These are phyloP conservation scores for Silene uniflora DNA, from an alignment of 148 eudicot species.

Conservation along the genomic window DNA sequence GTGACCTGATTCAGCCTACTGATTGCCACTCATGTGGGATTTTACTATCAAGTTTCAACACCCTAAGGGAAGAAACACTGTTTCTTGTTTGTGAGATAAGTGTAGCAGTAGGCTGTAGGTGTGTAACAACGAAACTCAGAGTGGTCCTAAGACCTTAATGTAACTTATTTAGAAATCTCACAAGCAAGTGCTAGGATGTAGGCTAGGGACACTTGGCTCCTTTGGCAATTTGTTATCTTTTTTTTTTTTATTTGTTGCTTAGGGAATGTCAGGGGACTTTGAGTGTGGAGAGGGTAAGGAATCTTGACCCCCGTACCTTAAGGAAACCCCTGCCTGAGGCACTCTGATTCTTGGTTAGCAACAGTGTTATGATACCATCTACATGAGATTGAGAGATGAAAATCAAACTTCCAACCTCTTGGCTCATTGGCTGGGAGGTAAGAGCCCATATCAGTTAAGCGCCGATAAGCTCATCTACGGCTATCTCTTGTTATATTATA, in stretches of 20 bases:
- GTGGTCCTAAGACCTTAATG: not conserved
- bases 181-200: not conserved
- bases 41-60: not conserved
- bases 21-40: not conserved
- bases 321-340: not conserved
- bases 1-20: not conserved
- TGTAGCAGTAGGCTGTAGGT: not conserved
- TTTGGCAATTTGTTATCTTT: not conserved
- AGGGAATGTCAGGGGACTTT: not conserved
- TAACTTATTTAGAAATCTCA: no score
- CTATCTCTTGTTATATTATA: no score
- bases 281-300: not conserved
- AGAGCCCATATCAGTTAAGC: not conserved
- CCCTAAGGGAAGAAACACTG: not conserved
- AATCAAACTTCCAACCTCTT: not conserved
- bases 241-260: not conserved
- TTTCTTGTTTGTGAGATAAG: not conserved
- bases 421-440: slow-evolving; percentile 1
- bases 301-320: not conserved
- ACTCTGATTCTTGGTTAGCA: not conserved
- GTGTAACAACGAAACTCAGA: not conserved
- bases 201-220: not conserved
- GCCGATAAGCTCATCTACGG: no score
- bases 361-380: not conserved
- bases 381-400: not conserved